Evolutionary conservation across 225 moss, liverwort and hornwort genomes (phyloP).

Genomic region (Lunularia cruciata): DNA sequence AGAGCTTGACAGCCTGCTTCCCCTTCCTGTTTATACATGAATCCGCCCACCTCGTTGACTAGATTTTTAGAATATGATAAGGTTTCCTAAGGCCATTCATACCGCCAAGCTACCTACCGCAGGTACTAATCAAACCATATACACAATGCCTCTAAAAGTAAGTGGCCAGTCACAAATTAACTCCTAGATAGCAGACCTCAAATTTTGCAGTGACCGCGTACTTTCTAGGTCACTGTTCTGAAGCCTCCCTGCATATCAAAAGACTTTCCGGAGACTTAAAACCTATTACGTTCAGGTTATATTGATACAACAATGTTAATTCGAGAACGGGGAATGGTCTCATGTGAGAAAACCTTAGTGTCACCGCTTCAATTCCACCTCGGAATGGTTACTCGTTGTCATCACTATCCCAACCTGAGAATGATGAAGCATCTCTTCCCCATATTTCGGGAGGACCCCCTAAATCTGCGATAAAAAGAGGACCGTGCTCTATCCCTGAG

Average conservation of each 20-base stretch:
- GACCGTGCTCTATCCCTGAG: conserved; percentile 75
- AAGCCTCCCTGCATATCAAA: background rate
- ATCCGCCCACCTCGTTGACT: background rate
- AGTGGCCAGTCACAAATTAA: background rate
- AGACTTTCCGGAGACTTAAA: background rate
- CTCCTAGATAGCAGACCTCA: background rate
- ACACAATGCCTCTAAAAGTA: conserved; percentile 11
- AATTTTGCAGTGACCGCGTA: background rate
- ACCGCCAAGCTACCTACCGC: background rate
- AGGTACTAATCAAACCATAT: conserved; percentile 13
- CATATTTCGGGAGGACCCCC: conserved; percentile 78
- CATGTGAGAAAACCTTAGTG: too few species aligned
- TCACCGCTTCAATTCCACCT: background rate
- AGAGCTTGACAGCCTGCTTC: too few species aligned
- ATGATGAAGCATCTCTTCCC: conserved; percentile 62
- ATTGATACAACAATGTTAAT: conserved; percentile 4
- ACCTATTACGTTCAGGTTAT: background rate
- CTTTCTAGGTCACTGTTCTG: background rate
- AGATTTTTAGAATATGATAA: background rate
- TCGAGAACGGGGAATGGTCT: background rate
- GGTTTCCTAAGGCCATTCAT: background rate
- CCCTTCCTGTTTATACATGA: too few species aligned
- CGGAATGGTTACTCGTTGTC: conserved; percentile 47
- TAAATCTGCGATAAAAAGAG: conserved; percentile 94
- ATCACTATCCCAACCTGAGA: conserved; percentile 66